Percentiles rank a stretch among this genome's conserved stretches.
phyloP scores from a whole-genome alignment of 257 asterid genomes.

The Craterostigma plantagineum region DNA sequence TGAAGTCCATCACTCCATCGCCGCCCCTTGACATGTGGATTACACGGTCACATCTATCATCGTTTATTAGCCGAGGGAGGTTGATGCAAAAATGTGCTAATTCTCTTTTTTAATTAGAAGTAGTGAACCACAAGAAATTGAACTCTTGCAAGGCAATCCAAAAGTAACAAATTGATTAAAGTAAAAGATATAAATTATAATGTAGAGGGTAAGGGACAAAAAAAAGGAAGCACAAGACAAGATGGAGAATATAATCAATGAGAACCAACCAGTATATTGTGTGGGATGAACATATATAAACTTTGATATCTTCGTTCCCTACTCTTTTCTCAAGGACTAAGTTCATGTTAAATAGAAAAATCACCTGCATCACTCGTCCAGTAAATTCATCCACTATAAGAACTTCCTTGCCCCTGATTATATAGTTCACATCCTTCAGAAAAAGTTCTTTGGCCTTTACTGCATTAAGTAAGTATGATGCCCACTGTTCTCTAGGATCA shows the following conservation, averaged over 20 bases:
- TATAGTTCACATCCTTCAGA: conserved; percentile 86
- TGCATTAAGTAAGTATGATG: conserved; percentile 83
- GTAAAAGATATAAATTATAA: neutral
- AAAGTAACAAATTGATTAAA: neutral
- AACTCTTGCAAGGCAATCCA: no score
- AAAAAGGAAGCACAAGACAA: neutral
- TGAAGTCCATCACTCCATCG: conserved; percentile 99
- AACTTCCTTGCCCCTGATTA: conserved; percentile 84
- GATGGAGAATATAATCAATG: no score
- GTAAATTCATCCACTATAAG: conserved; percentile 95
- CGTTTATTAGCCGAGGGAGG: neutral
- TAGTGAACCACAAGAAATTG: neutral
- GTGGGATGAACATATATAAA: neutral
- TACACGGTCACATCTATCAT: neutral
- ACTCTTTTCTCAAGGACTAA: conserved; percentile 3
- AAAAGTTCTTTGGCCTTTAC: conserved; percentile 91
- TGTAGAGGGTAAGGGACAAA: neutral
- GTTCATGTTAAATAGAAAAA: conserved; percentile 8
- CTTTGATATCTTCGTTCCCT: conserved; percentile 8
- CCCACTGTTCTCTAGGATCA: conserved; percentile 99
- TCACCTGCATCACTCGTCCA: conserved; percentile 99
- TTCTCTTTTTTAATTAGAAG: neutral
- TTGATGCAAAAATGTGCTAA: no score
- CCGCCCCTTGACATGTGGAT: conserved; percentile 44
- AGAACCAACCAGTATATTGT: neutral